Conservation (phyloP, 352 stramenopile species). For the Phytophthora boehmeriae region DNA sequence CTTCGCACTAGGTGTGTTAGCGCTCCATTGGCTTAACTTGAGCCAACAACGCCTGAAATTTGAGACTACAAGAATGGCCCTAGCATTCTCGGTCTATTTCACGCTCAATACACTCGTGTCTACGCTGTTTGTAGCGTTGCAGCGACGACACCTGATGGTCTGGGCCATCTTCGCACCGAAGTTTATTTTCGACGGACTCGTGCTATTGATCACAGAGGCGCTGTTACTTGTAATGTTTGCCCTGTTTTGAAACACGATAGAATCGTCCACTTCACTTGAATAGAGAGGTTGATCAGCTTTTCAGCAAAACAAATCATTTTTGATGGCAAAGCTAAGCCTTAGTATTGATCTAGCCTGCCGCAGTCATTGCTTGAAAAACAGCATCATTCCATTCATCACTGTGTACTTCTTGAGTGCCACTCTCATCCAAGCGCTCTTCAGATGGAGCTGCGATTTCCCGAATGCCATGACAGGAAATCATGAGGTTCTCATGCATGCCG, state of each 20-base stretch:
- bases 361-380: conserved; percentile 53
- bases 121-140: conserved; percentile 83
- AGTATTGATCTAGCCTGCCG: background rate
- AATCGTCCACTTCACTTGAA: conserved; percentile 13
- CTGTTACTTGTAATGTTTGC: conserved; percentile 45
- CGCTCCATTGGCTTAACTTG: conserved; percentile 40
- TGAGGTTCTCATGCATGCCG: conserved; percentile 48
- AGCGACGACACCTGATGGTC: conserved; percentile 92
- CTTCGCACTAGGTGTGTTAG: conserved; percentile 53
- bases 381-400: conserved; percentile 54
- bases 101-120: conserved; percentile 68
- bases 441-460: conserved; percentile 45
- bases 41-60: background rate
- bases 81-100: conserved; percentile 54
- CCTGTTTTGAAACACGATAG: conserved; percentile 20
- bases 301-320: conserved; percentile 10
- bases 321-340: too few relatives aligned
- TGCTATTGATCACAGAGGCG: conserved; percentile 59
- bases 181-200: conserved; percentile 86
- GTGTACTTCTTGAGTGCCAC: conserved; percentile 32
- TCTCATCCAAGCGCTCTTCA: conserved; percentile 7
- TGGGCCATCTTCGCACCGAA: conserved; percentile 94
- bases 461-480: conserved; percentile 61
- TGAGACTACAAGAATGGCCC: conserved; percentile 4
- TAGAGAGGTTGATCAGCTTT: background rate